These are phyloP conservation scores for Colletotrichum tabaci DNA, from an alignment of 2,329 filamentous ascomycete genomes.

Conservation along the genomic window DNA sequence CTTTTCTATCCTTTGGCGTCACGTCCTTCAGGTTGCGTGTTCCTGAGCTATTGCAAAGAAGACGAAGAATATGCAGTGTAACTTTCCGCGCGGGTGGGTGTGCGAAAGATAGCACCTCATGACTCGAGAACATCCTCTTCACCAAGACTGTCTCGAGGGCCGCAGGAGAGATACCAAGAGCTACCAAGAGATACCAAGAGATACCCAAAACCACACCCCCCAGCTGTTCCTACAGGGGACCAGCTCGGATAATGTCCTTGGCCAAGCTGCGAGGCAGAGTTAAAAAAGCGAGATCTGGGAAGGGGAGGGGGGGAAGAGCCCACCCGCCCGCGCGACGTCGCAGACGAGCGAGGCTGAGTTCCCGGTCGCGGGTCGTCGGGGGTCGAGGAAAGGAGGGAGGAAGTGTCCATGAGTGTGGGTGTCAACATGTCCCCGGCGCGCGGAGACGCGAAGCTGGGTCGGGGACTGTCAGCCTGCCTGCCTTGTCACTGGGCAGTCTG, in stretches of 20 bases:
- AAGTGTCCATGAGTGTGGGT: no score
- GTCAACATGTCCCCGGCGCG: conserved; percentile 8
- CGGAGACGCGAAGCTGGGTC: conserved; percentile 3
- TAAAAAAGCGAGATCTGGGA: not conserved
- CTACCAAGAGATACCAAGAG: not conserved
- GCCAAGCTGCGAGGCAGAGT: not conserved
- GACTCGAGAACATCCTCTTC: not conserved
- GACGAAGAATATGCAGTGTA: not conserved
- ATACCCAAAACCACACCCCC: not conserved
- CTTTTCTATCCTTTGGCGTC: not conserved
- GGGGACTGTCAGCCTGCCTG: no score
- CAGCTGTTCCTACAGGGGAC: not conserved
- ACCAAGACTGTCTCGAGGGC: no score
- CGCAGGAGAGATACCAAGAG: not conserved
- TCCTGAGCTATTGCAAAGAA: conserved; percentile 2
- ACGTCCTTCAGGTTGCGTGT: not conserved
- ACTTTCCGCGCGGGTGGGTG: not conserved
- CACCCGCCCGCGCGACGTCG: conserved; percentile 10
- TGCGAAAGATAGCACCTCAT: not conserved
- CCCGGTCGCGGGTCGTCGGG: not conserved
- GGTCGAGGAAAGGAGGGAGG: not conserved
- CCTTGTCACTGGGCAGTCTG: not conserved
- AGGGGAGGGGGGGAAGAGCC: not conserved
- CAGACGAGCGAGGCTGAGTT: conserved; percentile 36
- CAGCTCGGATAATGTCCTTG: not conserved